Base-by-base conservation (phyloP, 164 flowering plant species). In the Umbilicus rupestris region DNA sequence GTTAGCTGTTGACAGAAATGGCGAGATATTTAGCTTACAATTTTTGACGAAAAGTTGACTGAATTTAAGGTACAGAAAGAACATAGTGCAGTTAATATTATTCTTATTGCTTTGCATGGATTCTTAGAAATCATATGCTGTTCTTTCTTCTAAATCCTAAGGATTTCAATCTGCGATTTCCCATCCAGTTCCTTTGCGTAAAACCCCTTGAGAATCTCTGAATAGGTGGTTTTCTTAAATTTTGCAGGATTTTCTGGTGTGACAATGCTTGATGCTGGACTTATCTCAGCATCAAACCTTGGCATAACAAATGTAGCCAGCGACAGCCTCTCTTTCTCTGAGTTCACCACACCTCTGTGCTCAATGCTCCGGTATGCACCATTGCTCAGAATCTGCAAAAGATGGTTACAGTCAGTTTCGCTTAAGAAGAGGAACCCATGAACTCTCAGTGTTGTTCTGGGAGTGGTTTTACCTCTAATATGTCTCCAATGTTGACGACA, bases 401-500 rank as follows among this genome's bases (percentile, higher is more conserved):
- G 12, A 7, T 35, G 37, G 7, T 35, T 35, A 35, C 37, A 7
- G 4, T 35, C 37, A 35, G 37, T n/a, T n/a, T n/a, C n/a, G n/a
- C n/a, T n/a, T n/a, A n/a, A n/a, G n/a, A n/a, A n/a, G n/a, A n/a
- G n/a, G n/a, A n/a, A n/a, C n/a, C n/a, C n/a, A n/a, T n/a, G n/a
- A n/a, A n/a, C n/a, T n/a, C n/a, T n/a, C n/a, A n/a, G n/a, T n/a
- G n/a, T n/a, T n/a, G n/a, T n/a, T n/a, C 7, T 19, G 15, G 46
- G 17, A 22, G 46, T 28, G 19, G 6, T 49, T 16, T 19, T 70
- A 79, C 85, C 85, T 82, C 83, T 49, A 78, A 46, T 15, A 75
- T 45, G 70, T 80, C 83, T 57, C 83, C 83, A 41, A 80, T 35
- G 68, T 82, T 79, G 69, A 82, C 71, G 6, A 79, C 66, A 52